These are phyloP conservation scores for Ammopiptanthus mongolicus DNA, from an alignment of 306 rosid genomes.

Conservation along the genomic window DNA sequence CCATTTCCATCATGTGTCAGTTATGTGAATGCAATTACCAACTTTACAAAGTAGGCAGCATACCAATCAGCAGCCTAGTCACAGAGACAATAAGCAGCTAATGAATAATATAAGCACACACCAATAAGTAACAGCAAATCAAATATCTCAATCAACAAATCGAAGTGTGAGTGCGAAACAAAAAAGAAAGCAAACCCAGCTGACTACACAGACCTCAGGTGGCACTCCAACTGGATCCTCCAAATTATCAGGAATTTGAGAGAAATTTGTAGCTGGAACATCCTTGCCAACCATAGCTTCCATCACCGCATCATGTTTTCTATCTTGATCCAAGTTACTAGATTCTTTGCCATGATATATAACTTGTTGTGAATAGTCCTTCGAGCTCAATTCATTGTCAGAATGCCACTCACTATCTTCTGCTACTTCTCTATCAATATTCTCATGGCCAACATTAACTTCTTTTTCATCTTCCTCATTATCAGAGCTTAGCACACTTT, in stretches of 20 bases:
- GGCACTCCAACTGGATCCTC: slow-evolving; percentile 78
- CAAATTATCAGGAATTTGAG: slow-evolving; percentile 26
- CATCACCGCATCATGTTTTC: slow-evolving; percentile 30
- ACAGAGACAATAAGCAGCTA: neutral
- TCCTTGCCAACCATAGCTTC: slow-evolving; percentile 45
- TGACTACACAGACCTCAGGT: slow-evolving; percentile 70
- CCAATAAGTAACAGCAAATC: neutral
- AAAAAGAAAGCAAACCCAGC: neutral
- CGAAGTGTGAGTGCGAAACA: neutral
- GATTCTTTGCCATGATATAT: slow-evolving; percentile 39
- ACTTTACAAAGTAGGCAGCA: neutral
- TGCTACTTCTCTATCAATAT: slow-evolving; percentile 27
- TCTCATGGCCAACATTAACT: slow-evolving; percentile 30
- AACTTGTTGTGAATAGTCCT: slow-evolving; percentile 46
- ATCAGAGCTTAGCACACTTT: slow-evolving; percentile 55
- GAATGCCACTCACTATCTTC: slow-evolving; percentile 58
- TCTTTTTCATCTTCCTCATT: slow-evolving; percentile 55
- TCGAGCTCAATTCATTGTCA: slow-evolving; percentile 67
- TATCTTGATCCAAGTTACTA: slow-evolving; percentile 35
- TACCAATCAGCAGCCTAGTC: neutral
- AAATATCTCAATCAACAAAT: slow-evolving; percentile 19
- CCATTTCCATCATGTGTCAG: neutral
- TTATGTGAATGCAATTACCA: neutral
- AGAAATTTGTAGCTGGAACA: slow-evolving; percentile 32
- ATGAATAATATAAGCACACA: neutral